Evolutionary conservation across 495 filamentous ascomycete species (phyloP).

Genomic region (Hypoxylon intermedium): DNA sequence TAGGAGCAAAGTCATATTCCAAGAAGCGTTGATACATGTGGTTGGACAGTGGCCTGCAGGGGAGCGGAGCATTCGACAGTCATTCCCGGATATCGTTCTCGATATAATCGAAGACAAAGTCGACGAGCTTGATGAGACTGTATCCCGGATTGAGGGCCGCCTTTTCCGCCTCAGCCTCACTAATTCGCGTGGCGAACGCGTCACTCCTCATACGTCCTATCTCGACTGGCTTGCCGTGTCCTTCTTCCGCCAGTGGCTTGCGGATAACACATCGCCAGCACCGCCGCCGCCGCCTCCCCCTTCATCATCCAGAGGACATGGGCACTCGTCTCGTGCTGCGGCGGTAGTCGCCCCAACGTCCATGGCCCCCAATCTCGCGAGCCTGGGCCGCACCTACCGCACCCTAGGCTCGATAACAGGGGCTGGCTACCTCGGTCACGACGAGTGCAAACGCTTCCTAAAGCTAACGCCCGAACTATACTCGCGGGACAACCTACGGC

Average conservation of each 20-base stretch:
- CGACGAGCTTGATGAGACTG: constrained; percentile 77
- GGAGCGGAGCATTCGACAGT: constrained; percentile 74
- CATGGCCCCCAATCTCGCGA: constrained; percentile 50
- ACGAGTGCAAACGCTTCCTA: constrained; percentile 87
- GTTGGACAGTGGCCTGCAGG: constrained; percentile 89
- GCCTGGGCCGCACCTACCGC: constrained; percentile 73
- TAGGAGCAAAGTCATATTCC: constrained; percentile 83
- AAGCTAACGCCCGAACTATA: constrained; percentile 76
- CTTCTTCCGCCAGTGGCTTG: constrained; percentile 88
- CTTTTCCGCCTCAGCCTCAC: constrained; percentile 82
- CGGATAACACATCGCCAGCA: constrained; percentile 80
- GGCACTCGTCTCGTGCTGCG: constrained; percentile 22
- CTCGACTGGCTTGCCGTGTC: constrained; percentile 86
- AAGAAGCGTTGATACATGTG: constrained; percentile 88
- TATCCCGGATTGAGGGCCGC: constrained; percentile 71
- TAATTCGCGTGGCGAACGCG: constrained; percentile 79
- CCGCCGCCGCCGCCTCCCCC: constrained; percentile 59
- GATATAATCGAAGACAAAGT: constrained; percentile 92
- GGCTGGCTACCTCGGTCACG: constrained; percentile 74
- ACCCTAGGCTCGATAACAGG: constrained; percentile 67
- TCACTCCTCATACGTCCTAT: constrained; percentile 77
- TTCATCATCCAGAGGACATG: constrained; percentile 7
- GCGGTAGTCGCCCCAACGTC: constrained; percentile 28
- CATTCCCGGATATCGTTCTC: constrained; percentile 72
- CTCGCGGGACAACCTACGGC: constrained; percentile 73